phyloP scores from a whole-genome alignment of 1,284 basidiomycete genomes.

The Lignosus rhinocerotis region DNA sequence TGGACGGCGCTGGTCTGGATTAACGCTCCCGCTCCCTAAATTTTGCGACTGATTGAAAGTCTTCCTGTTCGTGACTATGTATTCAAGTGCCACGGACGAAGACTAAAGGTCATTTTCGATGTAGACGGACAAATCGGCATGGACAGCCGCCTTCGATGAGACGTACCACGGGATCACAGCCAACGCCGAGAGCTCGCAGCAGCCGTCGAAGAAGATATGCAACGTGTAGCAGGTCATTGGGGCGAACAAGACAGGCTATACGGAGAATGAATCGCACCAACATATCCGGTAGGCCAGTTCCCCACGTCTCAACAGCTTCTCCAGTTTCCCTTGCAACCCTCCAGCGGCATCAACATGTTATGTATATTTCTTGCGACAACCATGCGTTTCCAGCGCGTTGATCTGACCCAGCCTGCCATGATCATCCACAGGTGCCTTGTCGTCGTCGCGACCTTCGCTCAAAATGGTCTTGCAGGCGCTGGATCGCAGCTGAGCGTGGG shows the following conservation, averaged over 20 bases:
- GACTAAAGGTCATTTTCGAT: too few species aligned
- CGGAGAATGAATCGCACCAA: slow-evolving; percentile 8
- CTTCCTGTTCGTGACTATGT: too few species aligned
- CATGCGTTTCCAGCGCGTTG: not conserved
- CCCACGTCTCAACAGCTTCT: not conserved
- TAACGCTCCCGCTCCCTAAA: too few species aligned
- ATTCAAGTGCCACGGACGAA: too few species aligned
- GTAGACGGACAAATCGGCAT: too few species aligned
- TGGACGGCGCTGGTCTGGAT: too few species aligned
- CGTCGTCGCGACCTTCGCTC: not conserved
- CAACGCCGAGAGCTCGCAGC: not conserved
- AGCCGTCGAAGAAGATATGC: not conserved
- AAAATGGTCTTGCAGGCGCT: not conserved
- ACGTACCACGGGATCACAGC: too few species aligned
- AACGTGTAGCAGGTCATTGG: not conserved
- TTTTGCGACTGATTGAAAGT: too few species aligned
- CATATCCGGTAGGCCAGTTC: slow-evolving; percentile 1
- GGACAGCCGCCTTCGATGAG: too few species aligned
- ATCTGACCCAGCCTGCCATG: too few species aligned
- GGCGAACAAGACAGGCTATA: slow-evolving; percentile 5
- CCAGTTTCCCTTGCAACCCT: not conserved
- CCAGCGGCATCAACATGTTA: not conserved
- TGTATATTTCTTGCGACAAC: not conserved
- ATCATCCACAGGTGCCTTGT: not conserved
- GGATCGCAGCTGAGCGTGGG: not conserved